Conservation (phyloP, 2,329 filamentous ascomycete genomes). For the Colletotrichum magnum region DNA sequence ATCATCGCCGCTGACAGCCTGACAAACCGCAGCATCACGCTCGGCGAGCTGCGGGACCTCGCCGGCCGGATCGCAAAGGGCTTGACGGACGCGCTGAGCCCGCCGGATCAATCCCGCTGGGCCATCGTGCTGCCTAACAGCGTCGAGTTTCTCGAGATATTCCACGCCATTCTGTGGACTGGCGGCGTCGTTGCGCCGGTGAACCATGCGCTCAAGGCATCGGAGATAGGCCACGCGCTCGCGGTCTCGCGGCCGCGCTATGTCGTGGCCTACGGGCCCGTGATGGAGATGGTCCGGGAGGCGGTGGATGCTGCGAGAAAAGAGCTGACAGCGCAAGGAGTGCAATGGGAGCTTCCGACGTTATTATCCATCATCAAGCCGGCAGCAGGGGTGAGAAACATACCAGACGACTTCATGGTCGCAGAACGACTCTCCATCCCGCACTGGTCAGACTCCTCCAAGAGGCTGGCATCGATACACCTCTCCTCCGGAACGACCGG, state of each 20-base stretch:
- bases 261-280: constrained; percentile 55
- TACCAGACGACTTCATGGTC: constrained; percentile 52
- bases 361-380: constrained; percentile 52
- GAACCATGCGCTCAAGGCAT: constrained; percentile 55
- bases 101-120: constrained; percentile 55
- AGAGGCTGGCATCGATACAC: constrained; percentile 55
- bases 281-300: constrained; percentile 47
- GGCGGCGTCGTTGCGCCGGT: constrained; percentile 56
- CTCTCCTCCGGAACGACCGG: constrained; percentile 81
- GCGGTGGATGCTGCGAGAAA: constrained; percentile 50
- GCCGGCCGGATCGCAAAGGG: constrained; percentile 59
- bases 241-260: constrained; percentile 58
- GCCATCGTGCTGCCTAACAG: constrained; percentile 60
- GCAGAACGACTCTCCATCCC: constrained; percentile 51
- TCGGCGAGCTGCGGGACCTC: constrained; percentile 57
- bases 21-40: constrained; percentile 60
- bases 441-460: constrained; percentile 51
- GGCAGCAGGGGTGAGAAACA: constrained; percentile 44
- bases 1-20: constrained; percentile 59
- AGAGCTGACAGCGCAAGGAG: constrained; percentile 45
- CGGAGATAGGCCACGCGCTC: constrained; percentile 58
- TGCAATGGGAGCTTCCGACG: constrained; percentile 51
- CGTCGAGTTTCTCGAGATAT: constrained; percentile 59
- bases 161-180: constrained; percentile 58
- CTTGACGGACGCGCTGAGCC: constrained; percentile 49